These are phyloP conservation scores for Primulina eburnea DNA, from an alignment of 257 asterid genomes.

Conservation along the genomic window DNA sequence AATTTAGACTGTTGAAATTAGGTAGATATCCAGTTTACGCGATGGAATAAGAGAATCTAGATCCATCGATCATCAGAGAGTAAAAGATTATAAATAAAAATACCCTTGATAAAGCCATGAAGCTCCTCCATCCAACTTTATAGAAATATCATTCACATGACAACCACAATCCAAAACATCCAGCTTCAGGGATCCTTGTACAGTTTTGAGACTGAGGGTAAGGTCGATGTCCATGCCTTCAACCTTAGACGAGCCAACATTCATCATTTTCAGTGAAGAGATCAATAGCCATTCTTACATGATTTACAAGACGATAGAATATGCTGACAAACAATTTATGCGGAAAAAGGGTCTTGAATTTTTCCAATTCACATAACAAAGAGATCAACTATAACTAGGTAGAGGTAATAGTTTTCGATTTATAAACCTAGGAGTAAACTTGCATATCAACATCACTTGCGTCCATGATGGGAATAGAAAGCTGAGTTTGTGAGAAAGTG, in stretches of 20 bases:
- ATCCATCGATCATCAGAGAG: conserved; percentile 9
- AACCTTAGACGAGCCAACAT: conserved; percentile 50
- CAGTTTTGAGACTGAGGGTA: conserved; percentile 50
- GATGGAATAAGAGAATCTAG: not conserved
- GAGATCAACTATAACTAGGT: not conserved
- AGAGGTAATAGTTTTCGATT: not conserved
- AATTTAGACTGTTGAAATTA: conserved; percentile 11
- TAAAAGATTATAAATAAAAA: not conserved
- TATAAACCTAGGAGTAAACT: too few species aligned
- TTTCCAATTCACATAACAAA: not conserved
- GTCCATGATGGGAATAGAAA: too few species aligned
- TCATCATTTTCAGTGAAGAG: conserved; percentile 22
- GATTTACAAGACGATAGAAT: conserved; percentile 14
- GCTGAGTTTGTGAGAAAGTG: too few species aligned
- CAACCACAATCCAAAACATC: conserved; percentile 80
- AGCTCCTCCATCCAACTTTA: conserved; percentile 89
- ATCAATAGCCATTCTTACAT: not conserved
- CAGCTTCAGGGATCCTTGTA: conserved; percentile 66
- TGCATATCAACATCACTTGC: too few species aligned
- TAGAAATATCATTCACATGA: conserved; percentile 59
- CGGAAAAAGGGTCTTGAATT: not conserved
- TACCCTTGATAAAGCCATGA: conserved; percentile 99
- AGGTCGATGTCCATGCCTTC: conserved; percentile 80
- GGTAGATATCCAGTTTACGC: not conserved
- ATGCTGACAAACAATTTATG: not conserved